Evolutionary conservation across 306 rosid genomes (phyloP), one percentile per base, ranked within the genome.

Genomic region (Rosa rugosa): DNA sequence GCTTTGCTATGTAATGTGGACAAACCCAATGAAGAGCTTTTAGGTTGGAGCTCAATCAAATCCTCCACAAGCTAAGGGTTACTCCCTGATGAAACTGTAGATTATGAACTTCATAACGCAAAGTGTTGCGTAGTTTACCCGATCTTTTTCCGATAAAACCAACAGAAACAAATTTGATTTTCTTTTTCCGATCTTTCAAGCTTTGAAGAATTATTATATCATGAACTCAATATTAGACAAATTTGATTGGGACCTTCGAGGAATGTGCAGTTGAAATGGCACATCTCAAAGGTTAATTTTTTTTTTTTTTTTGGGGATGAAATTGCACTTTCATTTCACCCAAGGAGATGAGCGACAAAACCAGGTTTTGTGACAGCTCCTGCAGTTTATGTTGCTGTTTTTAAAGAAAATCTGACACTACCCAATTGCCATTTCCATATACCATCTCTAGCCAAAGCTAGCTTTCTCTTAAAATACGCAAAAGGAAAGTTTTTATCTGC

Each of bases 341-440:
- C 62, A 51, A 83, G 83, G 80, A 82, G 84, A 46, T 36, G 71
- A 66, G 47, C 36, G 75, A 84, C 83, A 80, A 22, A 44, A 65
- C 60, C 46, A 45, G 50, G 57, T 71, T 49, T 74, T 56, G 73
- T 83, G 78, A 66, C 81, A 60, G 68, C 74, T 34, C 71, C 80
- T 74, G 81, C 72, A 73, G 56, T 80, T 80, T 54, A 54, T 50
- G 67, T 27, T 51, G 79, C 70, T 46, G 75, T 76, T 51, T 71
- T 57, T 34, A 36, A 71, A 80, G 84, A 31, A 46, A 67, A 60
- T 68, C 84, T 81, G 83, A 80, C 84, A 77, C 68, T 44, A 27
- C 44, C 77, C 67, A 71, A 69, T 66, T 34, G 81, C 84, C 83
- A 67, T 77, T 76, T 79, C 17, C 54, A 27, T 71, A 8, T 31